Conservation (phyloP, 805 yeast species). For the Blastobotrys americana region DNA sequence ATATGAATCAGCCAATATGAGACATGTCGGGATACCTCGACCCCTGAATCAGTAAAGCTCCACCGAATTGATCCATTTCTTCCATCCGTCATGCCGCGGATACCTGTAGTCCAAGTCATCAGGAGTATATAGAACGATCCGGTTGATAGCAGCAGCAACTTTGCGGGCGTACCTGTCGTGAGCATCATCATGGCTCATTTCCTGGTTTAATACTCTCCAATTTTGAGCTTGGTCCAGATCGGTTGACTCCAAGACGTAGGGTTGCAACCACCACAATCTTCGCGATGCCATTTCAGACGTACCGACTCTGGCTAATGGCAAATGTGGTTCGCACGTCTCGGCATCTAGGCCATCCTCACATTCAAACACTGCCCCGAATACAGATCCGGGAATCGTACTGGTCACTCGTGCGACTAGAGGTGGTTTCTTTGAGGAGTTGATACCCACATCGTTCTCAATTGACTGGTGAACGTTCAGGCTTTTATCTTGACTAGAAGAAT, state of each 20-base stretch:
- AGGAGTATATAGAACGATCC: conserved; percentile 11
- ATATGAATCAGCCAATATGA: no score
- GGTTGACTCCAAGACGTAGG: no score
- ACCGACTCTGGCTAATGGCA: conserved; percentile 11
- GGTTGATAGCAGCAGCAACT: background rate
- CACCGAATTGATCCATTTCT: conserved; percentile 1
- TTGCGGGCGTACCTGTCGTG: no score
- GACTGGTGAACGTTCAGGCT: no score
- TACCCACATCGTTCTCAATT: no score
- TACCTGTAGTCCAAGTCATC: conserved; percentile 13
- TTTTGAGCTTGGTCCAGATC: no score
- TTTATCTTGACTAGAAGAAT: no score
- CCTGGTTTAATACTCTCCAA: no score
- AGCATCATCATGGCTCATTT: no score
- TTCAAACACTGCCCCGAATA: conserved; percentile 13
- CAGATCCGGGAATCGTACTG: conserved; percentile 9
- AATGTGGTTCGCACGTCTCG: conserved; percentile 2
- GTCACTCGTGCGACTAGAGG: no score
- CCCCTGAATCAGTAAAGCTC: background rate
- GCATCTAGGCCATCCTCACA: background rate
- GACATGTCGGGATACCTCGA: no score
- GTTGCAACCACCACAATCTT: background rate
- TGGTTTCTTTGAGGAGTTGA: no score
- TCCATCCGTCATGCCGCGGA: conserved; percentile 9
- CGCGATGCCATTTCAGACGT: background rate